These are phyloP conservation scores for Botryotinia narcissicola DNA, from an alignment of 2,329 filamentous ascomycete species.

Conservation along the genomic window DNA sequence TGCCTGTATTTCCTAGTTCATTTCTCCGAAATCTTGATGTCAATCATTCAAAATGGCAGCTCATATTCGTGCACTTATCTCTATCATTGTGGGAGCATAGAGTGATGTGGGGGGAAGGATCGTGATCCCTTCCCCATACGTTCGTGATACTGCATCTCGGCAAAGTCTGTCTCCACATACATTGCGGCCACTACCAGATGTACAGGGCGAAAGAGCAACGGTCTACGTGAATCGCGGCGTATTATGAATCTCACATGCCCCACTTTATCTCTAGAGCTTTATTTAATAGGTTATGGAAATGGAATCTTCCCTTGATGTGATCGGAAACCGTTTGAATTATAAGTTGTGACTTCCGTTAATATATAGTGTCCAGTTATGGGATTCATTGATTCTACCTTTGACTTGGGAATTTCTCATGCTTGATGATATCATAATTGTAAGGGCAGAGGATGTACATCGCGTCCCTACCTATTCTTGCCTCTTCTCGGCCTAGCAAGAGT, in stretches of 20 bases:
- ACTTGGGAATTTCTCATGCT: constrained; percentile 15
- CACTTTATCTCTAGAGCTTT: not conserved
- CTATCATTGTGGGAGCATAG: not conserved
- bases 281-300: not conserved
- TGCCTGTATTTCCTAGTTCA: not conserved
- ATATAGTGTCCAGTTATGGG: not conserved
- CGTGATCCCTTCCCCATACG: not conserved
- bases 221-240: not conserved
- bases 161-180: not conserved
- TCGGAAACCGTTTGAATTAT: not conserved
- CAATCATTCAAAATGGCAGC: not conserved
- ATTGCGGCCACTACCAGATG: not conserved
- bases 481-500: constrained; percentile 22
- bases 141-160: not conserved
- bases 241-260: not conserved
- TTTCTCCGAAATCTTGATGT: not conserved
- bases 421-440: constrained; percentile 22
- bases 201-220: not conserved
- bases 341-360: not conserved
- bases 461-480: constrained; percentile 24
- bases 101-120: not conserved
- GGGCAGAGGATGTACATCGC: constrained; percentile 23
- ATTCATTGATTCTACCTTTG: too few species aligned
- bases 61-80: not conserved
- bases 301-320: not conserved